Evolutionary conservation across 2,329 filamentous ascomycete species (phyloP).

Genomic region (Fusarium euwallaceae): DNA sequence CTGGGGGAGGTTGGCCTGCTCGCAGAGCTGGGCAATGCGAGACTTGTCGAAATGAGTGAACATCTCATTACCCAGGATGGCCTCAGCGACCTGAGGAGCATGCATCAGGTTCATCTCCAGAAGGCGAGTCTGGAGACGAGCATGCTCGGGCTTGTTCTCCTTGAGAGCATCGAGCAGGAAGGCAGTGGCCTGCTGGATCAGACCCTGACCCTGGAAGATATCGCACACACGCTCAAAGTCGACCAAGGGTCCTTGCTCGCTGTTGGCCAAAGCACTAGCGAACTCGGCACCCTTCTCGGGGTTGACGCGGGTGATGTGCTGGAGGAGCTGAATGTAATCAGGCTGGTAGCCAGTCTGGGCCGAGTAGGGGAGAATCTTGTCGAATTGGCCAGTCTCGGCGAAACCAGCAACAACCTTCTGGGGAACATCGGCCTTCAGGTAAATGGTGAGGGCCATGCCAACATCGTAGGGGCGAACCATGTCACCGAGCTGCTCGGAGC

Average conservation of each 20-base stretch:
- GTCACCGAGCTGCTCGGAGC: slow-evolving; percentile 96
- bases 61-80: slow-evolving; percentile 98
- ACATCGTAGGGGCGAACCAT: slow-evolving; percentile 91
- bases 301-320: slow-evolving; percentile 92
- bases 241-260: slow-evolving; percentile 87
- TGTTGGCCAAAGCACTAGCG: slow-evolving; percentile 90
- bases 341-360: slow-evolving; percentile 88
- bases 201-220: slow-evolving; percentile 97
- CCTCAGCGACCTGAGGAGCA: slow-evolving; percentile 96
- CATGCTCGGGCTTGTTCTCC: slow-evolving; percentile 94
- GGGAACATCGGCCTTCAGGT: slow-evolving; percentile 89
- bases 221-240: slow-evolving; percentile 96
- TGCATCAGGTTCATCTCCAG: slow-evolving; percentile 98
- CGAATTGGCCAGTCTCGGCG: slow-evolving; percentile 95
- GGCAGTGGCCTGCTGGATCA: slow-evolving; percentile 98
- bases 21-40: slow-evolving; percentile 90
- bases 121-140: slow-evolving; percentile 90
- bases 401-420: slow-evolving; percentile 96
- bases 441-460: slow-evolving; percentile 87
- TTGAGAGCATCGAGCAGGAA: slow-evolving; percentile 96
- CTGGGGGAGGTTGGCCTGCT: slow-evolving; percentile 88
- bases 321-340: slow-evolving; percentile 92
- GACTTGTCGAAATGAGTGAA: slow-evolving; percentile 96
- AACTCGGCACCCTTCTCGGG: slow-evolving; percentile 96
- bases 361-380: slow-evolving; percentile 94